A percentile compares a stretch with the other conserved stretches of the same genome.
Conservation (phyloP, 768 basidiomycete genomes). For the Tylopilus rubrobrunneus region DNA sequence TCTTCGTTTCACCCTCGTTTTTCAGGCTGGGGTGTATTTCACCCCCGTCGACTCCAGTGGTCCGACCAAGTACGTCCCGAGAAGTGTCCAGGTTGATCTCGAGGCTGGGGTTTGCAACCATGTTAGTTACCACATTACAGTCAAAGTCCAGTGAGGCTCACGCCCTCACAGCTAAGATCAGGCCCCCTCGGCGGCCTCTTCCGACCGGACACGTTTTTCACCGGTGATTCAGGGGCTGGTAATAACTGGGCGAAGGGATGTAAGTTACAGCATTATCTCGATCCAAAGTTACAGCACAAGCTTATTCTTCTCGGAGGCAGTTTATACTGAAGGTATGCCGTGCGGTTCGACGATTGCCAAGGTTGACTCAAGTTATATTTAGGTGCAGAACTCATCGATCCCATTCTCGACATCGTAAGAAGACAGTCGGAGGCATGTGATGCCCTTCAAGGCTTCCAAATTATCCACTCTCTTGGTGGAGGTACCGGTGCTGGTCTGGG, state of each 20-base stretch:
- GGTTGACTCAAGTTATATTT: neutral
- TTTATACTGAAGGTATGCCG: slow-evolving; percentile 79
- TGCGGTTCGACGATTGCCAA: neutral
- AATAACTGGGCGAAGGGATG: slow-evolving; percentile 98
- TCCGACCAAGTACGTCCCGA: slow-evolving; percentile 76
- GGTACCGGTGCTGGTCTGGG: slow-evolving; percentile 89
- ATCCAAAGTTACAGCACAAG: slow-evolving; percentile 5
- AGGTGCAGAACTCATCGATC: slow-evolving; percentile 90
- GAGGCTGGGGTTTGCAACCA: slow-evolving; percentile 83
- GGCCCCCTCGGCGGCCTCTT: slow-evolving; percentile 74
- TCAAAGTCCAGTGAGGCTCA: slow-evolving; percentile 2
- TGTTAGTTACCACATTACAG: slow-evolving; percentile 39
- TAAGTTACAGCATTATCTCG: slow-evolving; percentile 37
- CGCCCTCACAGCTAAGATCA: slow-evolving; percentile 50
- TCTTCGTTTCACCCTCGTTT: neutral
- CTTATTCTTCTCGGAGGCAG: slow-evolving; percentile 36
- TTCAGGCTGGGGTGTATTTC: slow-evolving; percentile 79
- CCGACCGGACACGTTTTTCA: slow-evolving; percentile 82
- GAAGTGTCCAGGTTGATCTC: slow-evolving; percentile 87
- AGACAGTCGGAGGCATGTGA: slow-evolving; percentile 81
- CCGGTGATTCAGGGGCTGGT: slow-evolving; percentile 63
- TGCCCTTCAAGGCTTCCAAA: slow-evolving; percentile 85
- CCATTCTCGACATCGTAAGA: slow-evolving; percentile 78
- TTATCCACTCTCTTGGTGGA: slow-evolving; percentile 87
- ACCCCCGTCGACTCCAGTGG: slow-evolving; percentile 55